These are phyloP conservation scores for Mollisia scopiformis DNA, from an alignment of 2,329 filamentous ascomycete species.

Conservation along the genomic window DNA sequence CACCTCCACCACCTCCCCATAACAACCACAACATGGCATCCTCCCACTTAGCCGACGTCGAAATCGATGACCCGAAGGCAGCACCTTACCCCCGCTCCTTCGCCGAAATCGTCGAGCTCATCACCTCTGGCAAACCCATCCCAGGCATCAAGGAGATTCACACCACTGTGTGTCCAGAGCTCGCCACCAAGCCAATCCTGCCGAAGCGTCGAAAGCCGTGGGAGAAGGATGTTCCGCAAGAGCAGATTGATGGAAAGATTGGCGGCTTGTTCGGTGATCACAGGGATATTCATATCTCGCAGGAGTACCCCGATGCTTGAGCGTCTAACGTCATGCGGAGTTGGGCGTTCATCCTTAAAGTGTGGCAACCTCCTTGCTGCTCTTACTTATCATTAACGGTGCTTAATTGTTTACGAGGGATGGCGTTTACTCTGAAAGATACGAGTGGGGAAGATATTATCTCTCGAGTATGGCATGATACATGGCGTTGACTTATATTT, in stretches of 20 bases:
- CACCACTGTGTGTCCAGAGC: constrained; percentile 72
- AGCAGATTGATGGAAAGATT: constrained; percentile 36
- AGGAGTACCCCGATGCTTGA: constrained; percentile 30
- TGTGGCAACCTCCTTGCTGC: too few relatives aligned
- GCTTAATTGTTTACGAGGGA: neutral
- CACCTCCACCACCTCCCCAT: neutral
- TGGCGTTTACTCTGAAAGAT: neutral
- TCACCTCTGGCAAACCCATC: constrained; percentile 80
- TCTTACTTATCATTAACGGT: too few relatives aligned
- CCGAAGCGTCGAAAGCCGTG: constrained; percentile 67
- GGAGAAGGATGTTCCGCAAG: constrained; percentile 62
- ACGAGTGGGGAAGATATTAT: neutral
- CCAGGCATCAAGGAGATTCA: constrained; percentile 89
- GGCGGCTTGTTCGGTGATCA: constrained; percentile 36
- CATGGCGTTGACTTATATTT: neutral
- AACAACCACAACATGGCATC: constrained; percentile 4
- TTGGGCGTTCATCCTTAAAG: neutral
- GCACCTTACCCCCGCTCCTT: constrained; percentile 83
- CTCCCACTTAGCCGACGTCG: neutral
- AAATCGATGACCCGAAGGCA: constrained; percentile 34
- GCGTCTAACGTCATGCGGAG: neutral
- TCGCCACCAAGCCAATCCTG: constrained; percentile 50
- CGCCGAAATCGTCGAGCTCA: constrained; percentile 82
- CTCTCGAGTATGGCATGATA: neutral
- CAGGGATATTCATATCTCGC: constrained; percentile 30